Conservation (phyloP, 805 yeast species). For the Starmerella cellae region DNA sequence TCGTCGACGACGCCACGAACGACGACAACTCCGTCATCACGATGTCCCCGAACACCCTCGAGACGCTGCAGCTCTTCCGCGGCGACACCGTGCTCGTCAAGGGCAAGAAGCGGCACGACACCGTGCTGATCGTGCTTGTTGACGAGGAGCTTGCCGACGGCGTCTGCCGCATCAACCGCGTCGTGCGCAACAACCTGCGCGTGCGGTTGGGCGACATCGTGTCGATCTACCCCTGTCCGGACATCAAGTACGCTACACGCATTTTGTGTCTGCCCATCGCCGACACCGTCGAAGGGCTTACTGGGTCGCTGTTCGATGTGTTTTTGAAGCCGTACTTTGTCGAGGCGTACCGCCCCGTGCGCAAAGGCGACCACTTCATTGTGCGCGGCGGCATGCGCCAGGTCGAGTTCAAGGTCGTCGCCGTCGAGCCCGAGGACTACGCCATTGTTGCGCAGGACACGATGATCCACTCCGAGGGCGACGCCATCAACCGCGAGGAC, state of each 20-base stretch:
- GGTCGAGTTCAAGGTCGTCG: conserved; percentile 96
- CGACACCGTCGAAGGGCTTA: conserved; percentile 94
- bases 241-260: conserved; percentile 90
- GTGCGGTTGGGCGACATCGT: conserved; percentile 89
- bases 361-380: conserved; percentile 91
- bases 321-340: conserved; percentile 95
- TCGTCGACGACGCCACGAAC: conserved; percentile 93
- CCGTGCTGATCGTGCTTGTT: conserved; percentile 86
- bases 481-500: conserved; percentile 94
- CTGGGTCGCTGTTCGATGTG: conserved; percentile 92
- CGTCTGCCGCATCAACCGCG: conserved; percentile 83
- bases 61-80: conserved; percentile 80
- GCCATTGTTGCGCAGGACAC: conserved; percentile 99
- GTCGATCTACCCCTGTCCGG: conserved; percentile 90
- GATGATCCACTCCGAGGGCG: conserved; percentile 96
- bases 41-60: conserved; percentile 91
- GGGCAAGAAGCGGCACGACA: conserved; percentile 96
- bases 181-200: conserved; percentile 87
- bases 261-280: conserved; percentile 94
- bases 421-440: conserved; percentile 91
- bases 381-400: conserved; percentile 99
- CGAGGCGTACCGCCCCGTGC: conserved; percentile 96
- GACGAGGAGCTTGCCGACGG: conserved; percentile 97
- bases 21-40: conserved; percentile 94
- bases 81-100: conserved; percentile 96